A percentile compares a stretch with the other conserved stretches of the same genome.
These are phyloP conservation scores for Penicillium arizonense DNA, from an alignment of 495 filamentous ascomycete species.

Conservation along the genomic window DNA sequence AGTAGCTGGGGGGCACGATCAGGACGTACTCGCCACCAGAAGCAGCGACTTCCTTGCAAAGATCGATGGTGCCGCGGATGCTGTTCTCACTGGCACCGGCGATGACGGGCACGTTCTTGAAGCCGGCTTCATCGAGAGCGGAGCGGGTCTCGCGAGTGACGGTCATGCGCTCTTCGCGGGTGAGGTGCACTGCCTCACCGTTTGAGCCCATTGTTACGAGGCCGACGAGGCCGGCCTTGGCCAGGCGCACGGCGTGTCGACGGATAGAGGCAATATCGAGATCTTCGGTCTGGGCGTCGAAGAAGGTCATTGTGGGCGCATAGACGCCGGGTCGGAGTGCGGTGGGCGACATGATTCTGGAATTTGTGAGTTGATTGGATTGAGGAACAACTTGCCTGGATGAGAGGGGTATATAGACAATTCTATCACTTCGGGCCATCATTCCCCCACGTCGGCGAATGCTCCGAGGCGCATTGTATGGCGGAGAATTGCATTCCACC, in stretches of 20 bases:
- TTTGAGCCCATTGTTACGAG: slow-evolving; percentile 90
- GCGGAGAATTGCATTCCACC: slow-evolving; percentile 26
- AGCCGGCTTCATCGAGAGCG: slow-evolving; percentile 79
- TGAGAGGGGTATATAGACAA: slow-evolving; percentile 2
- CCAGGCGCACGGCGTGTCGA: slow-evolving; percentile 78
- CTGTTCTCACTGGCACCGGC: slow-evolving; percentile 77
- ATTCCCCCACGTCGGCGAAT: slow-evolving; percentile 30
- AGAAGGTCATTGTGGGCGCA: slow-evolving; percentile 89
- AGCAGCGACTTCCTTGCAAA: slow-evolving; percentile 64
- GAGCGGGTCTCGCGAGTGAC: slow-evolving; percentile 79
- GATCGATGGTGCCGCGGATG: slow-evolving; percentile 71
- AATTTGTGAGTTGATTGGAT: slow-evolving; percentile 1
- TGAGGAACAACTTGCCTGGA: background rate
- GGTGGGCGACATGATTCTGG: slow-evolving; percentile 40
- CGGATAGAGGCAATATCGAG: slow-evolving; percentile 78
- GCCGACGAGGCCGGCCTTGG: slow-evolving; percentile 74
- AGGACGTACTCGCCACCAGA: slow-evolving; percentile 79
- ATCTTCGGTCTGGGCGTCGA: slow-evolving; percentile 76
- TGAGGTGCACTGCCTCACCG: slow-evolving; percentile 83
- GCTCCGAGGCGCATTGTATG: slow-evolving; percentile 20
- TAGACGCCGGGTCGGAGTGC: slow-evolving; percentile 84
- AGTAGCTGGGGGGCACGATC: slow-evolving; percentile 80
- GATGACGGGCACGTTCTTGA: slow-evolving; percentile 73
- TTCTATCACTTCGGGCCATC: background rate
- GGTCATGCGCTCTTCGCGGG: slow-evolving; percentile 68